Percentiles rank a stretch among this genome's conserved stretches.
Evolutionary conservation across 2,329 filamentous ascomycete genomes (phyloP).

Genomic region (Fusarium xylarioides): DNA sequence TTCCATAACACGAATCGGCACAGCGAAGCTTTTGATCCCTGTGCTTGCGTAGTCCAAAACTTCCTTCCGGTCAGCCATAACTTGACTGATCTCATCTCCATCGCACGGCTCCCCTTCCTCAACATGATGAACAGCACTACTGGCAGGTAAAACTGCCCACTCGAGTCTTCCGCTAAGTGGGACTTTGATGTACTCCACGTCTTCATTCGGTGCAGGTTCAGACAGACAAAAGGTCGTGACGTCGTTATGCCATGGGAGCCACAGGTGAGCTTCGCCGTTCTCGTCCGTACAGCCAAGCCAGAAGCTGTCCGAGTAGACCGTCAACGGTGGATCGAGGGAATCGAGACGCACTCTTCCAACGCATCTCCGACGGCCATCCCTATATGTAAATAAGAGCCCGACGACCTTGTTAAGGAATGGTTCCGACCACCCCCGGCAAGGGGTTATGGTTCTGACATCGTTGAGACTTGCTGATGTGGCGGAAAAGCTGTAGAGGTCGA

Average conservation of each 20-base stretch:
- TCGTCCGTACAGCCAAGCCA: background rate
- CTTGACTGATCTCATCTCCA: background rate
- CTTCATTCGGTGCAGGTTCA: rapidly evolving
- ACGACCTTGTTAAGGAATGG: rapidly evolving
- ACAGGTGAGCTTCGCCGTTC: background rate
- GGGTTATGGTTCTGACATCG: background rate
- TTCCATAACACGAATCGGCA: background rate
- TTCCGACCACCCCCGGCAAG: background rate
- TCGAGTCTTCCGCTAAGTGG: background rate
- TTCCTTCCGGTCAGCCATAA: rapidly evolving
- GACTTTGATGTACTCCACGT: background rate
- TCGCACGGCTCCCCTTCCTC: background rate
- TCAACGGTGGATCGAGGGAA: rapidly evolving
- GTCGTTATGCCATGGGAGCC: rapidly evolving
- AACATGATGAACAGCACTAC: background rate
- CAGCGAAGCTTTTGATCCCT: background rate
- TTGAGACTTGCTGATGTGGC: background rate
- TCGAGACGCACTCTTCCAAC: background rate
- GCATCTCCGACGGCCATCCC: background rate
- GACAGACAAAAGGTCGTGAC: rapidly evolving
- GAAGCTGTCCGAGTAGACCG: background rate
- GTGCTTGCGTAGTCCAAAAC: rapidly evolving
- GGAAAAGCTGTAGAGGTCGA: rapidly evolving
- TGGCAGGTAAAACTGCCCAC: background rate
- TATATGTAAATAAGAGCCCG: background rate